Evolutionary conservation across 2,329 filamentous ascomycete species (phyloP).

Genomic region (Xylariales sp.): DNA sequence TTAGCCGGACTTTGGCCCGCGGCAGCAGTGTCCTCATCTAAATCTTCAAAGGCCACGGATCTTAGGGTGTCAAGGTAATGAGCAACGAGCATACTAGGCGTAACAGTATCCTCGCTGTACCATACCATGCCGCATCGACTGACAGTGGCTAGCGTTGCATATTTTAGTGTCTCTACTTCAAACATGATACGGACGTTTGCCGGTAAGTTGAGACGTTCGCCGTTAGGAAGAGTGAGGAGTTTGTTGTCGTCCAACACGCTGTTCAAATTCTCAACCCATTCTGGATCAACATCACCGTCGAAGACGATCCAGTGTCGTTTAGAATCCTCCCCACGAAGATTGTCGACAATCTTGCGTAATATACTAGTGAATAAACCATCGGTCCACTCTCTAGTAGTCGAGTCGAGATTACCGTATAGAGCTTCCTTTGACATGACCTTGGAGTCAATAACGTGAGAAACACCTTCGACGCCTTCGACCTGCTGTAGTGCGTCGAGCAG

Average conservation of each 20-base stretch:
- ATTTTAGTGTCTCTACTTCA: conserved; percentile 97
- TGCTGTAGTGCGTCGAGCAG: conserved; percentile 90
- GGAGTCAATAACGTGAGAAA: conserved; percentile 97
- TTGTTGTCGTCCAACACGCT: conserved; percentile 99
- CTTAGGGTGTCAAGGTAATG: conserved; percentile 90
- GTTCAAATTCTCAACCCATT: conserved; percentile 99
- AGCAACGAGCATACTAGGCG: conserved; percentile 88
- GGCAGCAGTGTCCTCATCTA: conserved; percentile 89
- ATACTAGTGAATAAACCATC: conserved; percentile 99
- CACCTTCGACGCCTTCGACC: conserved; percentile 90
- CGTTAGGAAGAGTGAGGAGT: conserved; percentile 93
- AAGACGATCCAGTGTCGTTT: conserved; percentile 99
- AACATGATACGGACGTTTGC: conserved; percentile 99
- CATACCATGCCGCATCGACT: conserved; percentile 99
- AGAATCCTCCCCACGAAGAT: conserved; percentile 93
- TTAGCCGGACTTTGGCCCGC: conserved; percentile 81
- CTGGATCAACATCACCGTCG: conserved; percentile 97
- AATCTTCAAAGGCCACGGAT: conserved; percentile 88
- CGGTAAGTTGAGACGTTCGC: conserved; percentile 94
- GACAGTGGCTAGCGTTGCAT: conserved; percentile 97
- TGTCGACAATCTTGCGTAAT: conserved; percentile 97
- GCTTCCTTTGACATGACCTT: conserved; percentile 99
- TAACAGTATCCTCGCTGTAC: conserved; percentile 99
- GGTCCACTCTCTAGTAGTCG: conserved; percentile 98
- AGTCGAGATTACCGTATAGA: conserved; percentile 94